Evolutionary conservation across 345 rosid species (phyloP).

Genomic region (Linum lewisii): DNA sequence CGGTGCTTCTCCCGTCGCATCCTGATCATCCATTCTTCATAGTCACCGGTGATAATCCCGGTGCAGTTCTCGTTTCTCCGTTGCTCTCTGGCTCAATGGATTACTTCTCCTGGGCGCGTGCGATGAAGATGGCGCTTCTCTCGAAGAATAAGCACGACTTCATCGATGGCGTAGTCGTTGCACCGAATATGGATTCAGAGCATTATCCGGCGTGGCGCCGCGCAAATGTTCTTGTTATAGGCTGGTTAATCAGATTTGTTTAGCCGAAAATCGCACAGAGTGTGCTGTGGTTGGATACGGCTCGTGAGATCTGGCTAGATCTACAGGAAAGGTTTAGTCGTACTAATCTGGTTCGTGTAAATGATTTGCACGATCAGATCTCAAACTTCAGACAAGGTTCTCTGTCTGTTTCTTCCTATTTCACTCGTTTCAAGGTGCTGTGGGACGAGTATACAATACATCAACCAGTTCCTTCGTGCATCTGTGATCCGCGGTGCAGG

Average conservation of each 20-base stretch:
- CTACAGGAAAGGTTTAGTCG: not conserved
- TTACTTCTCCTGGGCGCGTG: too few species aligned
- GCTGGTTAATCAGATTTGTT: not conserved
- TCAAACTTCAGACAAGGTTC: not conserved
- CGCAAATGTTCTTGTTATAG: not conserved
- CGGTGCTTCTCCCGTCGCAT: too few species aligned
- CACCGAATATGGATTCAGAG: too few species aligned
- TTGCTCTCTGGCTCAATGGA: too few species aligned
- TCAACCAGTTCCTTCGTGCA: not conserved
- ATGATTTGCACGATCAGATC: not conserved
- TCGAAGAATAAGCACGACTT: too few species aligned
- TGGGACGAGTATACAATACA: not conserved
- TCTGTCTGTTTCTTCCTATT: not conserved
- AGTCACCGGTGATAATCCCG: too few species aligned
- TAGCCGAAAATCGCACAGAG: not conserved
- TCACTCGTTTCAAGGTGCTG: not conserved
- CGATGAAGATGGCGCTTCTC: too few species aligned
- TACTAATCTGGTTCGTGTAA: not conserved
- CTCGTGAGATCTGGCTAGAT: not conserved
- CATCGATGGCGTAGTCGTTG: too few species aligned
- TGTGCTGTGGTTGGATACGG: not conserved
- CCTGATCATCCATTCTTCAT: too few species aligned
- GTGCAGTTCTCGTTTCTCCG: too few species aligned
- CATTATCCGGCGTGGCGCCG: too few species aligned
- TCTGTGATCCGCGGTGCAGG: not conserved